Evolutionary conservation across 768 basidiomycete genomes (phyloP).

Genomic region (Termitomyces sp.): DNA sequence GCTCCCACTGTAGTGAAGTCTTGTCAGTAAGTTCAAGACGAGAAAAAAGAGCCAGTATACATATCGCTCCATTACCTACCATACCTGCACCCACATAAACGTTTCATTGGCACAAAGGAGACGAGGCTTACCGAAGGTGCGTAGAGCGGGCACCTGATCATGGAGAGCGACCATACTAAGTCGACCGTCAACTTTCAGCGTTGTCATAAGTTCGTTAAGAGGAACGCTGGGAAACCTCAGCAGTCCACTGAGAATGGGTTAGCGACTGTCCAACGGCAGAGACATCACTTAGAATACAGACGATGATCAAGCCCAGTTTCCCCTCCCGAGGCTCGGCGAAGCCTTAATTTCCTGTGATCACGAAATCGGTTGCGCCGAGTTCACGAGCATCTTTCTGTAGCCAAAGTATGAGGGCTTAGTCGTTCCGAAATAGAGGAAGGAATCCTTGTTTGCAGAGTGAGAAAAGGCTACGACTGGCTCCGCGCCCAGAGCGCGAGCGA

Average conservation of each 20-base stretch:
- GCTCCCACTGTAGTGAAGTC: constrained; percentile 42
- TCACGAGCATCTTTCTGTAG: constrained; percentile 47
- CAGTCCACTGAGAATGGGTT: constrained; percentile 20
- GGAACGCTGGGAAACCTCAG: constrained; percentile 25
- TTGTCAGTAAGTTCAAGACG: constrained; percentile 15
- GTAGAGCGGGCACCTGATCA: constrained; percentile 22
- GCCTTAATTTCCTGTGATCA: constrained; percentile 42
- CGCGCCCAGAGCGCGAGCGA: constrained; percentile 47
- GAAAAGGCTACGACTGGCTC: constrained; percentile 56
- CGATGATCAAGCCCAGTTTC: constrained; percentile 50
- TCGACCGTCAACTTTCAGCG: background rate
- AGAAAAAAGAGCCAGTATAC: constrained; percentile 14
- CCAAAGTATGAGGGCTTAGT: constrained; percentile 11
- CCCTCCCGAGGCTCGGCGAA: constrained; percentile 31
- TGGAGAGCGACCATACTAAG: background rate
- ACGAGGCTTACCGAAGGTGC: constrained; percentile 26
- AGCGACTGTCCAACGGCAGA: background rate
- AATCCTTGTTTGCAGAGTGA: constrained; percentile 46
- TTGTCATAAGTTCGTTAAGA: constrained; percentile 22
- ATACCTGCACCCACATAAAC: constrained; percentile 15
- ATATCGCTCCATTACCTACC: constrained; percentile 20
- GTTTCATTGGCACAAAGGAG: constrained; percentile 11
- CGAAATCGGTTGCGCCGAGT: constrained; percentile 53
- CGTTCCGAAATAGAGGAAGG: constrained; percentile 19
- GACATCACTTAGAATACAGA: constrained; percentile 9